phyloP scores from a whole-genome alignment of 257 asterid species.

The Gynochthodes officinalis region DNA sequence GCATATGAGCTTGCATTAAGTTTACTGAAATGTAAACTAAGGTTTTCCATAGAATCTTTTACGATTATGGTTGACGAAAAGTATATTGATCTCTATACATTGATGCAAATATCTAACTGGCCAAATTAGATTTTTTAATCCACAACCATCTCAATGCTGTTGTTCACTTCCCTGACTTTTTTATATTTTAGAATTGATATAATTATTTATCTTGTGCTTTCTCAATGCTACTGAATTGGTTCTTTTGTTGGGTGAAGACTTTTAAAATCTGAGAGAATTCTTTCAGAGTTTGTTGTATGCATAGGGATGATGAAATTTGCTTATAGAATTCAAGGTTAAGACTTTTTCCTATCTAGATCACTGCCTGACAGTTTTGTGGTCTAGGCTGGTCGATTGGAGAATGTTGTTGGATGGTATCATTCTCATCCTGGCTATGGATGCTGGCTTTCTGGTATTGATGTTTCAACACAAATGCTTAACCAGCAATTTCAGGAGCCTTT shows the following conservation, averaged over 20 bases:
- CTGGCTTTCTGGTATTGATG: constrained; percentile 99
- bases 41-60: neutral
- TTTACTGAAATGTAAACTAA: neutral
- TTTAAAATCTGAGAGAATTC: neutral
- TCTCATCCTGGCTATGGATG: constrained; percentile 99
- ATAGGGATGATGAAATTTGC: neutral
- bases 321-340: neutral
- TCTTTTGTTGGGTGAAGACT: neutral
- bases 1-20: neutral
- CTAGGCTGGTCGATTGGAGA: constrained; percentile 93
- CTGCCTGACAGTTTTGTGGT: constrained; percentile 5
- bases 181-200: neutral
- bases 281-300: neutral
- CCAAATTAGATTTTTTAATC: neutral
- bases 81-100: too few species aligned
- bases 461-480: constrained; percentile 93
- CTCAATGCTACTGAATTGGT: neutral
- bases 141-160: neutral
- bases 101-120: neutral
- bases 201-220: neutral
- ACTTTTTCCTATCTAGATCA: neutral
- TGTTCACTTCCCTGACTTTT: neutral
- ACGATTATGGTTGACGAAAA: neutral
- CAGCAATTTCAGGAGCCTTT: constrained; percentile 97
- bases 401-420: constrained; percentile 98